Evolutionary conservation across 495 filamentous ascomycete species (phyloP).

Genomic region (Aspergillus biplanus): DNA sequence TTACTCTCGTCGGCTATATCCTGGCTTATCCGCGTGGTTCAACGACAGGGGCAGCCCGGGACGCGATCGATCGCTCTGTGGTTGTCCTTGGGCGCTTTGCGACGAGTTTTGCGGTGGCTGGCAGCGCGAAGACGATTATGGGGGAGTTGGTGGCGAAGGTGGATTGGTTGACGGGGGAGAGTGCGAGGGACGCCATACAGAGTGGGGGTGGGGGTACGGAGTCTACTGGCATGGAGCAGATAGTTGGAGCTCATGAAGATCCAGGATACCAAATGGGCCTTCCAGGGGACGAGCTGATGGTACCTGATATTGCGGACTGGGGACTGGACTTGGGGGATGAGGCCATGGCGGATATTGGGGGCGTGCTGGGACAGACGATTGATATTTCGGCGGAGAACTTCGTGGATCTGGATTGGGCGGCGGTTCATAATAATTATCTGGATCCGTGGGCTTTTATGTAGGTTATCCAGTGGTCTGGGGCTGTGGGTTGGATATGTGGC

Average conservation of each 20-base stretch:
- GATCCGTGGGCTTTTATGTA: slow-evolving; percentile 16
- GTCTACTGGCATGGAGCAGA: not conserved
- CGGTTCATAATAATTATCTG: not conserved
- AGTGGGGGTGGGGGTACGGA: no score
- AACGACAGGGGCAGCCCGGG: slow-evolving; percentile 34
- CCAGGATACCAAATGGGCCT: not conserved
- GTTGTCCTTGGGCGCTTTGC: slow-evolving; percentile 51
- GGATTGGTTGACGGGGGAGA: slow-evolving; percentile 18
- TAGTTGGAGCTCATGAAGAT: not conserved
- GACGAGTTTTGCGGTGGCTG: slow-evolving; percentile 45
- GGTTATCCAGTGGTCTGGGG: not conserved
- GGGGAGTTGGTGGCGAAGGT: slow-evolving; percentile 32
- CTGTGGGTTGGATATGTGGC: no score
- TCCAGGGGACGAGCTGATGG: not conserved
- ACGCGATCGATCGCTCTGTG: slow-evolving; percentile 42
- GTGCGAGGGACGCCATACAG: no score
- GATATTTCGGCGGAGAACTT: slow-evolving; percentile 13
- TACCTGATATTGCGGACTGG: not conserved
- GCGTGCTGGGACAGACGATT: slow-evolving; percentile 16
- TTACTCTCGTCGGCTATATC: slow-evolving; percentile 54
- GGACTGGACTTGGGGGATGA: not conserved
- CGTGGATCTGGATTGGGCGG: slow-evolving; percentile 9
- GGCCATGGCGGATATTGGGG: slow-evolving; percentile 9
- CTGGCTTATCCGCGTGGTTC: slow-evolving; percentile 42
- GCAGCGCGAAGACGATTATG: slow-evolving; percentile 46